Percentiles rank a stretch among this genome's conserved stretches.
Conservation (phyloP, 768 basidiomycete species). For the Candolleomyces efflorescens region DNA sequence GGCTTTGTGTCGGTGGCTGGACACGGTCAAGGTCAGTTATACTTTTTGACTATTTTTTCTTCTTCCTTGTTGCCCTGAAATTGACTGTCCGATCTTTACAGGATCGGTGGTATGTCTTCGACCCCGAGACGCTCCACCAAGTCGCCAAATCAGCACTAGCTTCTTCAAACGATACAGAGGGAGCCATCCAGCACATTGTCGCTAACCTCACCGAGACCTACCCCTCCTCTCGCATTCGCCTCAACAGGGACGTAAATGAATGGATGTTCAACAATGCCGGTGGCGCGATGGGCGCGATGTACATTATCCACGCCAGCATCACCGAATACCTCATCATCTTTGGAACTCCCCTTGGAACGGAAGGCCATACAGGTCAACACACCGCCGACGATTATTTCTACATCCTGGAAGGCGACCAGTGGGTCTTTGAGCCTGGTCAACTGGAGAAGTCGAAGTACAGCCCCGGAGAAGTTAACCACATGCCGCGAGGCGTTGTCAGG, state of each 20-base stretch:
- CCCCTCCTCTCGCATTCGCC: constrained; percentile 47
- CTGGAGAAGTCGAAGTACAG: constrained; percentile 83
- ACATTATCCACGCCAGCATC: constrained; percentile 94
- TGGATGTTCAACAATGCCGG: constrained; percentile 99
- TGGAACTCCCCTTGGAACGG: constrained; percentile 94
- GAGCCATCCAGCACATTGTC: constrained; percentile 81
- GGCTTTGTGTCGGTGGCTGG: no score
- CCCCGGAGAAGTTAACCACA: constrained; percentile 79
- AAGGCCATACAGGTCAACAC: constrained; percentile 92
- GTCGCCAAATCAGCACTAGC: constrained; percentile 74
- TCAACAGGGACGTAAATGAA: constrained; percentile 62
- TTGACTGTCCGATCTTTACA: no score
- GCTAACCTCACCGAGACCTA: constrained; percentile 73
- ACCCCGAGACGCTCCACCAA: constrained; percentile 65
- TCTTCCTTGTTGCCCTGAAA: no score
- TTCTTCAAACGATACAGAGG: constrained; percentile 55
- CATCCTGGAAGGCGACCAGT: constrained; percentile 91
- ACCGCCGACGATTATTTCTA: constrained; percentile 98
- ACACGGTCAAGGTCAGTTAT: no score
- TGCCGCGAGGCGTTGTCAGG: constrained; percentile 80
- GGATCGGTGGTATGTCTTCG: constrained; percentile 72
- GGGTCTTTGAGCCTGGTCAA: constrained; percentile 82
- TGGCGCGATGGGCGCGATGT: constrained; percentile 98
- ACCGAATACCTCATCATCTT: constrained; percentile 98
- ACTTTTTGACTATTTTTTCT: no score